These are phyloP conservation scores for Yamadazyma friedrichii DNA, from an alignment of 1,139 yeast genomes.

Conservation along the genomic window DNA sequence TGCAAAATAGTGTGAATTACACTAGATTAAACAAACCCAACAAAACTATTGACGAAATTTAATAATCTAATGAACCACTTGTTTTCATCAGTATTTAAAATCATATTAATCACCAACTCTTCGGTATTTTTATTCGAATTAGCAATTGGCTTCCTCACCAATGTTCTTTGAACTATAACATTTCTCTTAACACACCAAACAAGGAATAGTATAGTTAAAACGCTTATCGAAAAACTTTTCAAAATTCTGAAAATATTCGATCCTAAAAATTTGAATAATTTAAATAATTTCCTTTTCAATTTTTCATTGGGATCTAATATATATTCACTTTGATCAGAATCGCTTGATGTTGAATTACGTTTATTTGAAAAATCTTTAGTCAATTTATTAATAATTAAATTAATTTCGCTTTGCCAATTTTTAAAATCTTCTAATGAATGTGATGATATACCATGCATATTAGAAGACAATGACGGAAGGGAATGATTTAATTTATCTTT, in stretches of 20 bases:
- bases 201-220: conserved; percentile 38
- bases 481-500: conserved; percentile 10
- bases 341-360: conserved; percentile 13
- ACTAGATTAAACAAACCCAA: conserved; percentile 39
- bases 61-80: conserved; percentile 48
- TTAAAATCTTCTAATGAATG: conserved; percentile 35
- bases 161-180: conserved; percentile 39
- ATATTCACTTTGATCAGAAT: conserved; percentile 14
- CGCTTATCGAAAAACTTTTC: conserved; percentile 38
- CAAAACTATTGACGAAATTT: conserved; percentile 39
- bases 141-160: conserved; percentile 33
- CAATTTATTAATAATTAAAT: conserved; percentile 38
- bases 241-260: conserved; percentile 25
- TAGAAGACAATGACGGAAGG: conserved; percentile 13
- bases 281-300: conserved; percentile 24
- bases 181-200: conserved; percentile 46
- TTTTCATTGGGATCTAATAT: conserved; percentile 24
- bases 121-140: conserved; percentile 26
- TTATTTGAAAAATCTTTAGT: conserved; percentile 32
- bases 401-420: conserved; percentile 48
- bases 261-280: conserved; percentile 29
- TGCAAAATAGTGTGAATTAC: neutral
- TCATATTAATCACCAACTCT: conserved; percentile 46
- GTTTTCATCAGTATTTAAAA: conserved; percentile 43
- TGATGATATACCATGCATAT: conserved; percentile 7